Base-by-base conservation (phyloP, 140 eudicot genomes). In the Senecio squalidus region DNA sequence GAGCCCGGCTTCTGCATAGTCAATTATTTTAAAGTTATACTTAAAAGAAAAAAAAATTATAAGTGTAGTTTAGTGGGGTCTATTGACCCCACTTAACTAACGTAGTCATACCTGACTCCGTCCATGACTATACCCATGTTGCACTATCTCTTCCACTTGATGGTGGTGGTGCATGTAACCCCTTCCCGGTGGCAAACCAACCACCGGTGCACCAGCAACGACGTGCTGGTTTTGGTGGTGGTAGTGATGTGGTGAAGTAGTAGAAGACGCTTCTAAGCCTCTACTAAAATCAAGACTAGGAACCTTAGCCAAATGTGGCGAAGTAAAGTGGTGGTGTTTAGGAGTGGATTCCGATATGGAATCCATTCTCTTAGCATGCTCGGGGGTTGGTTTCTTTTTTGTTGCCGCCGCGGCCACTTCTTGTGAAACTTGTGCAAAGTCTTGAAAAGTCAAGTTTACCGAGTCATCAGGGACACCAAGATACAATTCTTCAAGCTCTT, bases 391-490 rank as follows among this genome's bases (percentile, higher is more conserved):
- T 60, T 76, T 83, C 48, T 63, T 79, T 44, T 82, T 75, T 5
- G 50, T 33, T 1, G 71, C 52, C 1, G 60, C 56, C 7, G 63
- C 23, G 17, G 44, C 25, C 0, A 28, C 20, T 17, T 50, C 64
- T 4, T 70, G 92, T 26, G 80, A 49, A 3, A 86, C 69, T 47
- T 86, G 66, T 18, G 92, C 95, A 3, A 86, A 63, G 68, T 86
- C 88, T 80, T 77, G 85, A 59, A 86, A 83, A 8, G 92, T 86
- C 44, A 86, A 80, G 81, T 86, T 86, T 2, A 86, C 95, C 0
- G 95, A 82, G 20, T 86, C 95, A 46, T 86, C 95, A 2, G 92
- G 92, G 44, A 86, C 78, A 5, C 95, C 95, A 0, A 62, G 66
- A 52, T 86, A 86, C 47, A 86, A 15, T 7, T 86, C 95, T 73